Evolutionary conservation across 73 alveolate genomes (phyloP).

Genomic region (Paramecium pentaurelia): DNA sequence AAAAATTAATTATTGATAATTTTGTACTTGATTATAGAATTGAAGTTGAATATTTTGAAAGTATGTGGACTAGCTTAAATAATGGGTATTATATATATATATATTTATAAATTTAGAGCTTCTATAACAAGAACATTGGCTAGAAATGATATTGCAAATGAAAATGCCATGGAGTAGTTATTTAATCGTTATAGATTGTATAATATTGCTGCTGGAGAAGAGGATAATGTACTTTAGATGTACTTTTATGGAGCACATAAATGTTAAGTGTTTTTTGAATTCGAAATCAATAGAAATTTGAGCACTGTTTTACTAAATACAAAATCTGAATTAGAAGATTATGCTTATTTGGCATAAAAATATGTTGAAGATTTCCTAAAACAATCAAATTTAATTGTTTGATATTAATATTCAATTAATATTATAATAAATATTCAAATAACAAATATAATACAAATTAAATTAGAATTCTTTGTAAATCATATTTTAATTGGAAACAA

Average conservation of each 20-base stretch:
- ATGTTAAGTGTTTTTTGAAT: background rate
- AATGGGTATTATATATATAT: conserved; percentile 46
- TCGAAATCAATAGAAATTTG: conserved; percentile 11
- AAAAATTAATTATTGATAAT: background rate
- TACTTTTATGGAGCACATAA: conserved; percentile 29
- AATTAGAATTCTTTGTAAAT: background rate
- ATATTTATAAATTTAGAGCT: conserved; percentile 6
- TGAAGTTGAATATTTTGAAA: conserved; percentile 36
- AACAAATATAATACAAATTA: background rate
- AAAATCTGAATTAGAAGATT: conserved; percentile 35
- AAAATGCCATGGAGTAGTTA: conserved; percentile 5
- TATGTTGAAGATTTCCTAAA: conserved; percentile 33
- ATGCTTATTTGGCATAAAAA: background rate
- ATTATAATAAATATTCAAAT: background rate
- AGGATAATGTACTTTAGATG: conserved; percentile 44
- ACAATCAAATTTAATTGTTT: background rate
- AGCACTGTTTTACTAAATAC: background rate
- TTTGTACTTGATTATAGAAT: conserved; percentile 6
- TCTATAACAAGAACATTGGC: background rate
- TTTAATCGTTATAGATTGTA: conserved; percentile 52
- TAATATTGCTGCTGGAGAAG: conserved; percentile 59
- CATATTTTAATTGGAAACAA: too few relatives aligned
- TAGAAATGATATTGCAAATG: conserved; percentile 34
- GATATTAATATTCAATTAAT: background rate
- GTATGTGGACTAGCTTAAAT: conserved; percentile 38